Evolutionary conservation across 805 yeast species (phyloP).

Genomic region (Metschnikowia kunwiensis): DNA sequence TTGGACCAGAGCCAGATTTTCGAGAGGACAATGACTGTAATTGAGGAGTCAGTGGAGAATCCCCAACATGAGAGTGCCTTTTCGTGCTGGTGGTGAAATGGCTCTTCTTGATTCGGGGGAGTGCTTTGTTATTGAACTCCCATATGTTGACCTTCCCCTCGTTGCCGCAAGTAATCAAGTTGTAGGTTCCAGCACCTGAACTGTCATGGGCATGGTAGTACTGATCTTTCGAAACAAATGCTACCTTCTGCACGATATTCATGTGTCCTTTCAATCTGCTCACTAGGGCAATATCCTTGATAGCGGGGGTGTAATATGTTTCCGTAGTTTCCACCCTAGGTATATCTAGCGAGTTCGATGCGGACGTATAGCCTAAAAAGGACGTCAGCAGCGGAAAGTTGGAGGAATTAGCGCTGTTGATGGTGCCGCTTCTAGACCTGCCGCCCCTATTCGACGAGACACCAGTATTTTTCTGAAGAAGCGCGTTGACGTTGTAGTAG

Average conservation of each 20-base stretch:
- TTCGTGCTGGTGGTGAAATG: conserved; percentile 13
- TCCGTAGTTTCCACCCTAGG: conserved; percentile 16
- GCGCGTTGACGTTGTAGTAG: conserved; percentile 39
- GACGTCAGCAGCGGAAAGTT: conserved; percentile 14
- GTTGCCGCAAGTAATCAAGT: conserved; percentile 36
- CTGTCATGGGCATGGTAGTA: conserved; percentile 5
- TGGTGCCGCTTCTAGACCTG: conserved; percentile 41
- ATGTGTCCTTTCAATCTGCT: conserved; percentile 40
- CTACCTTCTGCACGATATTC: conserved; percentile 31
- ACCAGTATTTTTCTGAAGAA: conserved; percentile 18
- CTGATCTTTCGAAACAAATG: conserved; percentile 25
- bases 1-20: neutral
- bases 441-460: conserved; percentile 10
- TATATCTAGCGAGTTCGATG: conserved; percentile 24
- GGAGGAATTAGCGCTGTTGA: conserved; percentile 27
- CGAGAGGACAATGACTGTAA: conserved; percentile 5
- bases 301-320: conserved; percentile 28
- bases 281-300: conserved; percentile 37
- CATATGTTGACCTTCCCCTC: conserved; percentile 42
- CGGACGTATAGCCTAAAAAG: conserved; percentile 23
- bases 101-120: conserved; percentile 32
- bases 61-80: conserved; percentile 3
- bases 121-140: conserved; percentile 44
- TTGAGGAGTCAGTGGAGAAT: conserved; percentile 5
- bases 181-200: conserved; percentile 21